Evolutionary conservation across 2,329 filamentous ascomycete species (phyloP).

Genomic region (Phyllosticta capitalensis): DNA sequence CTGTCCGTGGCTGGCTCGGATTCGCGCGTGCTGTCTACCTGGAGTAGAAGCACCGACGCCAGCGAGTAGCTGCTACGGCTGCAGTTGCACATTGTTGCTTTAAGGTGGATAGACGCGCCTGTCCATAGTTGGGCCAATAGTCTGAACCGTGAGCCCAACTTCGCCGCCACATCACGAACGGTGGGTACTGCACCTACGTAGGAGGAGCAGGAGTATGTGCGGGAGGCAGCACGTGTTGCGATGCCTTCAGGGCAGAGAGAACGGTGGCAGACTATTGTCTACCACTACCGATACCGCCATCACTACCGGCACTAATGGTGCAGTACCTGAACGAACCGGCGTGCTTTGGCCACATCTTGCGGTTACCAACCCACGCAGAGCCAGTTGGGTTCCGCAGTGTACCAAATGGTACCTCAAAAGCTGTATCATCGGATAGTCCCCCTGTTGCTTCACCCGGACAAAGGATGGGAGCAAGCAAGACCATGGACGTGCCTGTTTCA

Average conservation of each 20-base stretch:
- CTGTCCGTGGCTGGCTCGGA: background rate
- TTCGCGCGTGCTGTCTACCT: background rate
- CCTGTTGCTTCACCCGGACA: no score
- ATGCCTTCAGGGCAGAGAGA: background rate
- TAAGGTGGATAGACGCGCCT: background rate
- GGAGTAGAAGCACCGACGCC: background rate
- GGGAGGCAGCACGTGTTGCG: background rate
- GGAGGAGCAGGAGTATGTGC: background rate
- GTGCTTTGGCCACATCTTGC: background rate
- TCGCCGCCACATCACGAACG: background rate
- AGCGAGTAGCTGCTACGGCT: no score
- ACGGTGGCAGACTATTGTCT: background rate
- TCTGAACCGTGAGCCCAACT: background rate
- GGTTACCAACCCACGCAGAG: no score
- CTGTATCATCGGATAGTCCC: no score
- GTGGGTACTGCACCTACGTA: background rate
- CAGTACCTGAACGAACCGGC: background rate
- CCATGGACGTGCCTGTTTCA: background rate
- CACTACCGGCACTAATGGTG: background rate
- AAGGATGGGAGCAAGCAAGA: background rate
- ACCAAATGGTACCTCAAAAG: no score
- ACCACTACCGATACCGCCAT: background rate
- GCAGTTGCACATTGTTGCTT: no score
- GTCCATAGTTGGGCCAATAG: background rate
- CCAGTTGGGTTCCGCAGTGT: no score